phyloP scores from a whole-genome alignment of 106 monocot species.

The Dioscorea dumetorum region DNA sequence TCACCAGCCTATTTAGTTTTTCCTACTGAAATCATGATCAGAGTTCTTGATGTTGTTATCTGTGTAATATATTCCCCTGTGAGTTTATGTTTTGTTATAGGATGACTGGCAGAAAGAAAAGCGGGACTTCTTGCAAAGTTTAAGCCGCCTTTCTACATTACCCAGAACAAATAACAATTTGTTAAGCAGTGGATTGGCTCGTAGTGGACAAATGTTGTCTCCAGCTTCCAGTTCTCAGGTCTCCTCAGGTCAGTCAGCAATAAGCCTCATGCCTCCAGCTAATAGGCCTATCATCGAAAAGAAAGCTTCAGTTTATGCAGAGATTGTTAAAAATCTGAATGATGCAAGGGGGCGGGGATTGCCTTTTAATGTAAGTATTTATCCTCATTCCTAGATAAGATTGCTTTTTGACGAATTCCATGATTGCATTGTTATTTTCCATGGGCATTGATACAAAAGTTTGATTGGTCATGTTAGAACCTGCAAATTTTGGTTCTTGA shows the following conservation, averaged over 20 bases:
- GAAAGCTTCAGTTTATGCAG: slow-evolving; percentile 87
- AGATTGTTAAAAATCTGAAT: slow-evolving; percentile 65
- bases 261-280: slow-evolving; percentile 30
- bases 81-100: slow-evolving; percentile 17
- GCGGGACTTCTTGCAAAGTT: slow-evolving; percentile 81
- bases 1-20: too few species aligned
- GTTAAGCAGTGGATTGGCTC: slow-evolving; percentile 28
- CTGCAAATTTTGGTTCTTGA: too few species aligned
- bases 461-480: too few species aligned
- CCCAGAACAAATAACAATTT: slow-evolving; percentile 62
- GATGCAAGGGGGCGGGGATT: slow-evolving; percentile 70
- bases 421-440: too few species aligned
- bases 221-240: slow-evolving; percentile 43
- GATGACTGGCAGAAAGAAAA: slow-evolving; percentile 97
- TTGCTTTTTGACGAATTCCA: not conserved
- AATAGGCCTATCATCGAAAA: slow-evolving; percentile 65
- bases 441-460: too few species aligned
- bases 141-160: slow-evolving; percentile 66
- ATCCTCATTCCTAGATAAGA: not conserved
- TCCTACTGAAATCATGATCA: too few species aligned
- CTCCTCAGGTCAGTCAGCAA: slow-evolving; percentile 27
- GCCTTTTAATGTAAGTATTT: slow-evolving; percentile 69
- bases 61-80: too few species aligned
- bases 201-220: slow-evolving; percentile 36
- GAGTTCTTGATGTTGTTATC: too few species aligned